Conservation (phyloP, 2,329 filamentous ascomycete genomes). For the Calonectria crousiana region DNA sequence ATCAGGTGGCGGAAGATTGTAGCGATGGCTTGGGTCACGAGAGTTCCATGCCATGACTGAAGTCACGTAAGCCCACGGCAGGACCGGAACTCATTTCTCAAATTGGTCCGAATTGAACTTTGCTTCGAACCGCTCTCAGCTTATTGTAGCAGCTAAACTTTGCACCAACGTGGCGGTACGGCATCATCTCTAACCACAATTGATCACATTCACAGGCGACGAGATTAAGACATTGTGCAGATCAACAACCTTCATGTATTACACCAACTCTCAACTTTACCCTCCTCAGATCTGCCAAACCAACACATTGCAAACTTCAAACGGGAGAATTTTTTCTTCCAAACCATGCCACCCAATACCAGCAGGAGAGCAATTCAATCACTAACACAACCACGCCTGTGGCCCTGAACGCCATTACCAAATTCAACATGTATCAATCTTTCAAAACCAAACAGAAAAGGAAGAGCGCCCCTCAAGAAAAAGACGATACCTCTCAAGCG, state of each 20-base stretch:
- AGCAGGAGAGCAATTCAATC: conserved; percentile 26
- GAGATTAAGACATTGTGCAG: conserved; percentile 9
- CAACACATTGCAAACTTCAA: conserved; percentile 19
- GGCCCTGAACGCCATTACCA: conserved; percentile 36
- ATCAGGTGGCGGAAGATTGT: not conserved
- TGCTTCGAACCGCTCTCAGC: not conserved
- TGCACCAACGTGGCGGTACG: not conserved
- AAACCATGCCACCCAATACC: conserved; percentile 29
- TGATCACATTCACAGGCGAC: not conserved
- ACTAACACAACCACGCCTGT: conserved; percentile 21
- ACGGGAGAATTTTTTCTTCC: conserved; percentile 40
- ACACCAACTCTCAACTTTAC: conserved; percentile 27
- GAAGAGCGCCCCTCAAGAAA: conserved; percentile 19
- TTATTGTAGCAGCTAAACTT: not conserved
- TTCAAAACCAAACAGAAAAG: conserved; percentile 13
- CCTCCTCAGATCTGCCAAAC: conserved; percentile 26
- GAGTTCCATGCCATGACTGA: not conserved
- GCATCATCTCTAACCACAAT: not conserved
- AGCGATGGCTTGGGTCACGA: conserved; percentile 12
- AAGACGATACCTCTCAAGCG: conserved; percentile 28
- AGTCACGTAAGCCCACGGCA: not conserved
- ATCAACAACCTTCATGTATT: conserved; percentile 36
- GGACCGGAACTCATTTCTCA: not conserved
- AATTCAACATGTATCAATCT: conserved; percentile 18
- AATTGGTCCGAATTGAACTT: not conserved